Evolutionary conservation across 1,139 yeast genomes (phyloP), one percentile per base, ranked within the genome.

Genomic region (Yamadazyma dushanensis): DNA sequence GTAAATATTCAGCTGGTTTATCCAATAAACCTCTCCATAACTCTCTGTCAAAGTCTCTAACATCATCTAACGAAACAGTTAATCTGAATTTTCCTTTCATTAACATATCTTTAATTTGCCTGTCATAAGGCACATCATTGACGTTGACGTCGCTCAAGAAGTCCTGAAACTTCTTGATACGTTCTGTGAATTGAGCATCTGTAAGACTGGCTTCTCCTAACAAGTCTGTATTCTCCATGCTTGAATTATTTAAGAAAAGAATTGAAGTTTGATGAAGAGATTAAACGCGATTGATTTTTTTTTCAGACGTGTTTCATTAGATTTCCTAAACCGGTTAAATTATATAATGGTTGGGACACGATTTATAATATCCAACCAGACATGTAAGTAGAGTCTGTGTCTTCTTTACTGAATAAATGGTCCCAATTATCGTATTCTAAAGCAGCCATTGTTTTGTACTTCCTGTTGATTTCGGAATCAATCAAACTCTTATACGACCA

Each of bases 101-200:
- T 39, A 86, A 75, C 89, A 85, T 83, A 27, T 79, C 73, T 46
- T 80, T 77, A 44, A 92, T 83, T 39, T 75, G 78, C 37, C 79
- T 82, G 48, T 80, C 75, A 59, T 88, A 86, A 44, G 80, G 78
- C 5, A 83, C 73, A 34, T 73, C 70, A 14, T 54, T 50, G 16
- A 32, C 30, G 44, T 57, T 63, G 37, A 66, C 54, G 28, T 72
- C 61, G 51, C 85, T 94, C 32, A 92, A 69, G 56, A 90, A 90
- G 53, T 92, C 97, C 47, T 86, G 90, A 63, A 92, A 92, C 49
- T 83, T 73, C 56, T 96, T 80, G 25, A 86, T 87, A 49, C 97
- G 79, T 58, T 90, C 97, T 42, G 83, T 78, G 51, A 79, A 80
- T 32, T 69, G 73, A 41, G 74, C 76, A 47, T 70, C 76, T 26